phyloP scores from a whole-genome alignment of 352 stramenopile species.

The Pseudoperonospora humuli region DNA sequence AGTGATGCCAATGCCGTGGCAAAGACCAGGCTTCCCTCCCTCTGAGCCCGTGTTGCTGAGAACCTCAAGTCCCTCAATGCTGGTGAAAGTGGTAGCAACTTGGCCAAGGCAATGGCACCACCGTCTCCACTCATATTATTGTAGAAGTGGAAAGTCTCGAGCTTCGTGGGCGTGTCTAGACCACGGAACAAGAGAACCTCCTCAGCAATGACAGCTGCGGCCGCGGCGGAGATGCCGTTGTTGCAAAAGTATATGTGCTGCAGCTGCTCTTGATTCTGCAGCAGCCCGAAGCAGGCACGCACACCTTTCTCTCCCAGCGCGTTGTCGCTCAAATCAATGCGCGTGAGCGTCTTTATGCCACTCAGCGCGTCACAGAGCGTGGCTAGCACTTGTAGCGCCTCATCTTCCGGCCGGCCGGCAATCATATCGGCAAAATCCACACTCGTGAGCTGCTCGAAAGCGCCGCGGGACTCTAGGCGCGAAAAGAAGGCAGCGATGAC shows the following conservation, averaged over 20 bases:
- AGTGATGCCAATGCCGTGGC: conserved; percentile 69
- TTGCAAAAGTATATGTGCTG: conserved; percentile 91
- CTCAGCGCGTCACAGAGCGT: conserved; percentile 71
- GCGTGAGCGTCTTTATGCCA: conserved; percentile 62
- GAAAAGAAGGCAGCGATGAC: conserved; percentile 71
- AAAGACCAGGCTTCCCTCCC: conserved; percentile 82
- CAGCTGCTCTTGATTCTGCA: conserved; percentile 74
- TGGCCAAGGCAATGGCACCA: conserved; percentile 82
- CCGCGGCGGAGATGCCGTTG: conserved; percentile 89
- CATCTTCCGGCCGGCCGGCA: conserved; percentile 67
- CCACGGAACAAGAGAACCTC: conserved; percentile 83
- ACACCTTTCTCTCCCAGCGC: conserved; percentile 92
- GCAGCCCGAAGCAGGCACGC: conserved; percentile 81
- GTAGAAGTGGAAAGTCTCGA: conserved; percentile 93
- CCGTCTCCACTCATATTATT: conserved; percentile 96
- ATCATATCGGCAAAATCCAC: conserved; percentile 87
- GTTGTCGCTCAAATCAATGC: conserved; percentile 91
- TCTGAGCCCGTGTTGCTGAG: conserved; percentile 87
- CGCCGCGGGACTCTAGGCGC: conserved; percentile 35
- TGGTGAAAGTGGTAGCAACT: conserved; percentile 82
- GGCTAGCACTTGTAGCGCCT: conserved; percentile 74
- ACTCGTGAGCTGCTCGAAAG: conserved; percentile 52
- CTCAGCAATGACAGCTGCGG: conserved; percentile 80
- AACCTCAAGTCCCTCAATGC: conserved; percentile 88
- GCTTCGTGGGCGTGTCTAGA: conserved; percentile 56